These are phyloP conservation scores for Bruguiera parviflora DNA, from an alignment of 345 rosid species.

Conservation along the genomic window DNA sequence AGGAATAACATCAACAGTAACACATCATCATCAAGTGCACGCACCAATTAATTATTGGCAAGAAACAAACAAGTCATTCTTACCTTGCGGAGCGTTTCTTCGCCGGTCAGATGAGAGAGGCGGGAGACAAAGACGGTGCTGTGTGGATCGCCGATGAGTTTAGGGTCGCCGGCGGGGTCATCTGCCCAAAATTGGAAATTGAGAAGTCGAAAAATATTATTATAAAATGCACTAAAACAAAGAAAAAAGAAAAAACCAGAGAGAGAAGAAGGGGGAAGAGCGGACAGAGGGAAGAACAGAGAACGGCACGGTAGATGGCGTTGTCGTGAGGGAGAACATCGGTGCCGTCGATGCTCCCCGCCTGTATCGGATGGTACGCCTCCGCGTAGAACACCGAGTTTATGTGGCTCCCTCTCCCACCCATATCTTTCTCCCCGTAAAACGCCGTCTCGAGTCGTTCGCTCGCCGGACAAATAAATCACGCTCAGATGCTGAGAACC, in stretches of 20 bases:
- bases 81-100: slow-evolving; percentile 63
- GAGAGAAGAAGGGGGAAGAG: slow-evolving; percentile 8
- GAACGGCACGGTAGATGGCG: slow-evolving; percentile 72
- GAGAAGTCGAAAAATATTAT: not conserved
- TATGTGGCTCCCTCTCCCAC: slow-evolving; percentile 11
- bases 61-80: too few species aligned
- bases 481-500: too few species aligned
- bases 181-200: slow-evolving; percentile 34
- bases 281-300: slow-evolving; percentile 85
- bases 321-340: slow-evolving; percentile 76
- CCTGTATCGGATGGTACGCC: slow-evolving; percentile 92
- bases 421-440: not conserved
- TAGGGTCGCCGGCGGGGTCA: slow-evolving; percentile 79
- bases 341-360: slow-evolving; percentile 93
- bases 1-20: slow-evolving; percentile 6
- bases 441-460: too few species aligned
- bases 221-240: not conserved
- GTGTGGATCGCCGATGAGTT: slow-evolving; percentile 67
- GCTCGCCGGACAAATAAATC: too few species aligned
- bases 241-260: not conserved
- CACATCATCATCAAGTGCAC: not conserved
- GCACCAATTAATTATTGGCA: not conserved
- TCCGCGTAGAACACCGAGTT: slow-evolving; percentile 82
- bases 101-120: slow-evolving; percentile 71
- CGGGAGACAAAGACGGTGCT: slow-evolving; percentile 77